Evolutionary conservation across 768 basidiomycete species (phyloP), one percentile per base, ranked within the genome.

Genomic region (Suillus paluster): DNA sequence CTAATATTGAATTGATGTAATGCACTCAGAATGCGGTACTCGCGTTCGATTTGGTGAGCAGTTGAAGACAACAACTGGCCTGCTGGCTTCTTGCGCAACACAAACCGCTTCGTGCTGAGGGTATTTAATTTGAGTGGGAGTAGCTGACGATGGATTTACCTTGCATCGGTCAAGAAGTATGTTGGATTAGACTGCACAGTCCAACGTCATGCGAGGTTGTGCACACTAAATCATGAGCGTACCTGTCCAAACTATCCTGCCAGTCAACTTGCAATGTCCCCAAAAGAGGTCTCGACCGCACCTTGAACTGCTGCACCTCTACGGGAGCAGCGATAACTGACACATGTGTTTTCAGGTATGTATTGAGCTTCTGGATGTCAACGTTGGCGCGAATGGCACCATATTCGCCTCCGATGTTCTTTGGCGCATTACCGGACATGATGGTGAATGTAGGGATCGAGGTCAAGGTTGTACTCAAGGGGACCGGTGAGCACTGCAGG

Each of bases 41-140:
- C 97, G 52, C 97, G 88, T 72, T 98, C 97, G 42, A 99, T 86
- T 75, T 95, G 91, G 74, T 99, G 97, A 2, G 97, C 97, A 3
- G 95, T 99, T 55, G 86, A 81, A 5, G 94, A 95, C 27, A 99
- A 79, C 10, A 99, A 85, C 44, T 87, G 80, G 0, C 97, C 97
- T 0, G 89, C 86, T 25, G 97, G 97, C 71, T 97, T 97, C 76
- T 97, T 95, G 21, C 97, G 91, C 60, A 99, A 79, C 17, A 99
- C 97, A 66, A 88, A 95, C 15, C 84, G 86, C 6, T 71, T 80
- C 46, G 81, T 79, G 48, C 84, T 91, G 56, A 52, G 33, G 60
- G 25, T 42, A 48, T 55, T 60, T 61, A 17, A 60, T 55, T 30
- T 54, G 52, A 62, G 39, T 41, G 10, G 38, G 27, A 46, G 34